These are phyloP conservation scores for Colletotrichum camelliae DNA, from an alignment of 2,329 filamentous ascomycete genomes.

Conservation along the genomic window DNA sequence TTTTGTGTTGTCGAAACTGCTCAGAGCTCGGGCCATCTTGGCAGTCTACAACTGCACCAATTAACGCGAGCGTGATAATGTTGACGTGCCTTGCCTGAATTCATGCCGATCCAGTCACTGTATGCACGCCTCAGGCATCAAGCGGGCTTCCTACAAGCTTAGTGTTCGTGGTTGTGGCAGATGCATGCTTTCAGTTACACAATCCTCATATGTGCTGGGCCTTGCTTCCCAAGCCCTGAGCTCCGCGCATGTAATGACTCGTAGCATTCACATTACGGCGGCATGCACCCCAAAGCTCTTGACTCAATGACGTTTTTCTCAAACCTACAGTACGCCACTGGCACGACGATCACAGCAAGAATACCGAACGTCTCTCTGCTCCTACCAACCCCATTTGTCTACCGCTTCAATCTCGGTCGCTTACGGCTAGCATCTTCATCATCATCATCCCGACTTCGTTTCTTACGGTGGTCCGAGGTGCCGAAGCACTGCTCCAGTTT, in stretches of 20 bases:
- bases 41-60: not conserved
- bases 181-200: no score
- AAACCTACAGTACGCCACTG: no score
- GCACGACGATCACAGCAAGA: no score
- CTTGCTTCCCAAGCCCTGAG: no score
- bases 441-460: not conserved
- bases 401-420: not conserved
- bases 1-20: no score
- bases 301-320: not conserved
- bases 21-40: not conserved
- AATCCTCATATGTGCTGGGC: no score
- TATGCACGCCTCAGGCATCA: not conserved
- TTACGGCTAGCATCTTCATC: not conserved
- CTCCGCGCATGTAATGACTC: no score
- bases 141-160: not conserved
- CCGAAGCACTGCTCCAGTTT: not conserved
- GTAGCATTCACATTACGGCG: no score
- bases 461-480: not conserved
- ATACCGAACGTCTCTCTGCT: no score
- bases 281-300: not conserved
- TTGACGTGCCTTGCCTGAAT: no score
- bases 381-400: not conserved
- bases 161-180: no score
- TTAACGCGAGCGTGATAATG: not conserved
- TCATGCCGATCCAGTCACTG: not conserved